These are phyloP conservation scores for Spinacia oleracea DNA, from an alignment of 179 eudicot species.

Conservation along the genomic window DNA sequence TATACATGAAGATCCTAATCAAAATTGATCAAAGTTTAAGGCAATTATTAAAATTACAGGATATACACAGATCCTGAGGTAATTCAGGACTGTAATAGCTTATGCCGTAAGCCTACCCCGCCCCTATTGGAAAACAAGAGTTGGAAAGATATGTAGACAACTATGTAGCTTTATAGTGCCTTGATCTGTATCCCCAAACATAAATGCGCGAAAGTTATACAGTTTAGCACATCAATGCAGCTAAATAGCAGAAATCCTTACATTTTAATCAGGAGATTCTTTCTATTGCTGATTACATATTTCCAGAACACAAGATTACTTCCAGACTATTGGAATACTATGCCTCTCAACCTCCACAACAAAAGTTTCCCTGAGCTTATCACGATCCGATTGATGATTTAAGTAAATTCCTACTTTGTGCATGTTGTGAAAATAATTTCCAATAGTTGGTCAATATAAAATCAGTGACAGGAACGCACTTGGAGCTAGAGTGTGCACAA, in stretches of 20 bases:
- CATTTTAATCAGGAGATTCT: conserved; percentile 19
- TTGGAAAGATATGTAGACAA: no score
- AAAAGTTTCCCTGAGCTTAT: conserved; percentile 7
- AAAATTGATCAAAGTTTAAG: neutral
- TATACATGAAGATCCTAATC: neutral
- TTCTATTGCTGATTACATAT: conserved; percentile 16
- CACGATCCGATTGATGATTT: conserved; percentile 8
- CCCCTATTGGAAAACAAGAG: no score
- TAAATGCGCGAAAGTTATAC: neutral
- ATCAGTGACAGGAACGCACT: neutral
- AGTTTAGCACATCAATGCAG: neutral
- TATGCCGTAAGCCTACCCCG: neutral
- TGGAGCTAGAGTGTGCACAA: conserved; percentile 7
- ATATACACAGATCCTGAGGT: neutral
- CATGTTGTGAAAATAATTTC: neutral
- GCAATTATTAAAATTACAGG: neutral
- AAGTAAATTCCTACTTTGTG: neutral
- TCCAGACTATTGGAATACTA: conserved; percentile 15
- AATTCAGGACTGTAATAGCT: neutral
- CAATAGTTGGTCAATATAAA: neutral
- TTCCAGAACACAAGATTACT: conserved; percentile 15
- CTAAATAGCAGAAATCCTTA: conserved; percentile 20
- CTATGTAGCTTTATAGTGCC: neutral
- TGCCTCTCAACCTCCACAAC: conserved; percentile 15
- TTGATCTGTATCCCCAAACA: neutral